Conservation (phyloP, 139 green algal genomes). For the Diplosphaera chodatii region DNA sequence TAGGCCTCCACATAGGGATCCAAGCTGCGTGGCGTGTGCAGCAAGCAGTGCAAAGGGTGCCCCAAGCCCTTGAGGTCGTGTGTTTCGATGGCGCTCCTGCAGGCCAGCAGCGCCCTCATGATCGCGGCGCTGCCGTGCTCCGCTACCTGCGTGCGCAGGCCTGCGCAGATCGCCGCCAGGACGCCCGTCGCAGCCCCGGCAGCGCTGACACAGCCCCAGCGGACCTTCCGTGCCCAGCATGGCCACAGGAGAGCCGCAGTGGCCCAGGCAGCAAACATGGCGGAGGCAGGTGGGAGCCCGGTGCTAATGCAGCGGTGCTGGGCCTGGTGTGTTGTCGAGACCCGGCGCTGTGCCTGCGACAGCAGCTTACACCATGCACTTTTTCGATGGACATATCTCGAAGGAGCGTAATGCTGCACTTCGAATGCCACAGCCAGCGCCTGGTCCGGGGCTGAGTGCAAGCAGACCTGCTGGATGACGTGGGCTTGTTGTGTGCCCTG, state of each 20-base stretch:
- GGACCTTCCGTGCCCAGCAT: background rate
- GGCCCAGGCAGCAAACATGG: background rate
- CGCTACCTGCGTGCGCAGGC: background rate
- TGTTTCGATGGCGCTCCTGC: background rate
- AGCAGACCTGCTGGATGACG: no score
- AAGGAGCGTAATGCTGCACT: no score
- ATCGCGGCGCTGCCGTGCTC: background rate
- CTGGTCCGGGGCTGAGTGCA: no score
- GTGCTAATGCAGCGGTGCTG: background rate
- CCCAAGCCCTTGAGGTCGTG: no score
- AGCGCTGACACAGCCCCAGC: background rate
- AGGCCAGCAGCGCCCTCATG: background rate
- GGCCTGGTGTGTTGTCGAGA: background rate
- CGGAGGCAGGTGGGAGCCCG: background rate
- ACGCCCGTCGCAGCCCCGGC: background rate
- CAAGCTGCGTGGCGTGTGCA: no score
- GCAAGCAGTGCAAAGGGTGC: no score
- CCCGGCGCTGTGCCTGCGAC: background rate
- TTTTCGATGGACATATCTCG: background rate
- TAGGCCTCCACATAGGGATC: no score
- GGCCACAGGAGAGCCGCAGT: background rate
- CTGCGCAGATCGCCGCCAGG: background rate
- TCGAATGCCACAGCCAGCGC: no score
- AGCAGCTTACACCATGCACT: background rate
- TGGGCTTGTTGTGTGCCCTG: no score